Base-by-base conservation (phyloP, 345 rosid species). In the Crucihimalaya himalaica region DNA sequence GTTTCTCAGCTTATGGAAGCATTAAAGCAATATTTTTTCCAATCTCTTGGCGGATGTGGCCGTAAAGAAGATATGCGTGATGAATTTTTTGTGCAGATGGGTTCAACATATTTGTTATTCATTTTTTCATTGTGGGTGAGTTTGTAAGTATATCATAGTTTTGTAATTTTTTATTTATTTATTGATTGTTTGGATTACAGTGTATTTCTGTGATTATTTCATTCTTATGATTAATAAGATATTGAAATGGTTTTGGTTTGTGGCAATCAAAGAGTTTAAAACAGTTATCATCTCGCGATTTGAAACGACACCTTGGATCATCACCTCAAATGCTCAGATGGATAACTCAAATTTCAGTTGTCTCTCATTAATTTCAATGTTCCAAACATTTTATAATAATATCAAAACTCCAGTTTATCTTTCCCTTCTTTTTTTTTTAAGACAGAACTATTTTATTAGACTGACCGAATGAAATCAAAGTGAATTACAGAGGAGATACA, bases 1-100 rank as follows among this genome's bases (percentile, higher is more conserved):
- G 65, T 29, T 72, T 71, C 61, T 50, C 52, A 50, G 28, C 51
- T 61, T 53, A 42, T 43, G 63, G 69, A 62, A 62, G 70, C 70
- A 72, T 37, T 48, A 62, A 51, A 62, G 70, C 63, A 52, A 50
- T 35, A 16, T 2, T 35, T 10, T 16, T 47, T 47, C 5, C 7
- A 0, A 53, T 53, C 37, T 59, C 65, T 70, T 71, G 67, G 39
- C 40, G 55, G 32, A 14, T 60, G 23, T 60, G 48, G 65, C 64
- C 23, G 46, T 20, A 56, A 57, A 45, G 65, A 57, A 45, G 65
- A 70, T 58, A 16, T 5, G 50, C 7, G 13, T 72, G 76, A 40
- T 61, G 42, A 19, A 27, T 60, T 47, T 29, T 37, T n/a, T 23
- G 61, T 61, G 52, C 75, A 40, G 42, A 42, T 43, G 10, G 15